These are phyloP conservation scores for Colletotrichum cuscutae DNA, from an alignment of 2,329 filamentous ascomycete genomes.

Conservation along the genomic window DNA sequence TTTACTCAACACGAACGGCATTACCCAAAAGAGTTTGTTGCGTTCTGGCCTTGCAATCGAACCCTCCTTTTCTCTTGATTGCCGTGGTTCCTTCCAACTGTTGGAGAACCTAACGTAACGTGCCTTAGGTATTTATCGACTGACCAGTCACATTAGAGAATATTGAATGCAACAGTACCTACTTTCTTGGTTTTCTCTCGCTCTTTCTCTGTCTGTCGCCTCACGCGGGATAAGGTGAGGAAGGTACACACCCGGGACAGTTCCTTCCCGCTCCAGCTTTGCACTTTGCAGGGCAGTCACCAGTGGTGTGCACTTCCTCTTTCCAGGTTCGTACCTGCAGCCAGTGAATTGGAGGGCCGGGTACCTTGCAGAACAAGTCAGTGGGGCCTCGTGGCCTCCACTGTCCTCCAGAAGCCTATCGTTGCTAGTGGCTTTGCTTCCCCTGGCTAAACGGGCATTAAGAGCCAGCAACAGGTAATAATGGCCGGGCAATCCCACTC, in stretches of 20 bases:
- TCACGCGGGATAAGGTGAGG: neutral
- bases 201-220: neutral
- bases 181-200: neutral
- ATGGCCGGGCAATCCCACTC: constrained; percentile 3
- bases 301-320: neutral
- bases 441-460: constrained; percentile 17
- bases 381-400: constrained; percentile 27
- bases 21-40: constrained; percentile 24
- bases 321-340: neutral
- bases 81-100: neutral
- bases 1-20: constrained; percentile 25
- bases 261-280: neutral
- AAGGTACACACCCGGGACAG: neutral
- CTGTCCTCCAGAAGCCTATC: constrained; percentile 31
- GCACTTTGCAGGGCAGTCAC: too few relatives aligned
- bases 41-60: neutral
- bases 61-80: neutral
- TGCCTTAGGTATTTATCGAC: neutral
- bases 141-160: neutral
- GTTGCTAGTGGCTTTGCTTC: constrained; percentile 23
- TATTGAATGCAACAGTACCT: neutral
- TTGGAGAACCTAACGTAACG: neutral
- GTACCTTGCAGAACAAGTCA: constrained; percentile 30
- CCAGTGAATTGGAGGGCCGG: constrained; percentile 28
- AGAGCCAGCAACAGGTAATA: neutral